phyloP scores from a whole-genome alignment of 345 rosid species.

The Pistacia atlantica region DNA sequence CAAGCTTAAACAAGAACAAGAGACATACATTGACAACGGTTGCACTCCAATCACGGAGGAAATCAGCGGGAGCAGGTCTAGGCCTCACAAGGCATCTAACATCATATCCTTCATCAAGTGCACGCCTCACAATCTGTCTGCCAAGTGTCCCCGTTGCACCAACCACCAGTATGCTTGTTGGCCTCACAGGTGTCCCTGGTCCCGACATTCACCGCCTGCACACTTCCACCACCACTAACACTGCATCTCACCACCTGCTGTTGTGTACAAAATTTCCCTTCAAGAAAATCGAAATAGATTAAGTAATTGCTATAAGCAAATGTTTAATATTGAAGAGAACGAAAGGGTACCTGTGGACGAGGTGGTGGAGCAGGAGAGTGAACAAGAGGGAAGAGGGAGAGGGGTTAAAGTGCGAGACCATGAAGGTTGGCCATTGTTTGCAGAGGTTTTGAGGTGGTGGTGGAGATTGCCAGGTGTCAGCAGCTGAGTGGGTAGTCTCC shows the following conservation, averaged over 20 bases:
- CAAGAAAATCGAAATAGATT: neutral
- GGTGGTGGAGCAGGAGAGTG: conserved; percentile 14
- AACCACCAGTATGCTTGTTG: conserved; percentile 82
- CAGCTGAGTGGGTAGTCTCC: conserved; percentile 58
- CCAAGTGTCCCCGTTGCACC: conserved; percentile 94
- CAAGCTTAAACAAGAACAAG: neutral
- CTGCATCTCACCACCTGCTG: conserved; percentile 24
- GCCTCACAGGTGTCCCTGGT: conserved; percentile 81
- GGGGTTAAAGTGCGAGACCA: conserved; percentile 48
- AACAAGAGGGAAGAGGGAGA: conserved; percentile 30
- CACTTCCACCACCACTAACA: conserved; percentile 21
- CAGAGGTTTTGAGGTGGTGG: conserved; percentile 10
- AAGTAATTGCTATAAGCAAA: neutral
- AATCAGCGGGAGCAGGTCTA: conserved; percentile 91
- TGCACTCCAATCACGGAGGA: conserved; percentile 98
- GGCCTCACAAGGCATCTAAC: conserved; percentile 86
- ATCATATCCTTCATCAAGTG: conserved; percentile 45
- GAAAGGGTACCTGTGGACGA: conserved; percentile 21
- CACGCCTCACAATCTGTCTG: conserved; percentile 86
- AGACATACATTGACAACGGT: conserved; percentile 78
- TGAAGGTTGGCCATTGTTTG: conserved; percentile 26
- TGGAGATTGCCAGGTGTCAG: conserved; percentile 39
- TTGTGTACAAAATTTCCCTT: conserved; percentile 12
- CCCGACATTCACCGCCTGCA: conserved; percentile 57
- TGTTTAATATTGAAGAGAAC: neutral